A percentile compares a stretch with the other conserved stretches of the same genome.
Evolutionary conservation across 164 flowering plant species (phyloP).

Genomic region (Santalum album): DNA sequence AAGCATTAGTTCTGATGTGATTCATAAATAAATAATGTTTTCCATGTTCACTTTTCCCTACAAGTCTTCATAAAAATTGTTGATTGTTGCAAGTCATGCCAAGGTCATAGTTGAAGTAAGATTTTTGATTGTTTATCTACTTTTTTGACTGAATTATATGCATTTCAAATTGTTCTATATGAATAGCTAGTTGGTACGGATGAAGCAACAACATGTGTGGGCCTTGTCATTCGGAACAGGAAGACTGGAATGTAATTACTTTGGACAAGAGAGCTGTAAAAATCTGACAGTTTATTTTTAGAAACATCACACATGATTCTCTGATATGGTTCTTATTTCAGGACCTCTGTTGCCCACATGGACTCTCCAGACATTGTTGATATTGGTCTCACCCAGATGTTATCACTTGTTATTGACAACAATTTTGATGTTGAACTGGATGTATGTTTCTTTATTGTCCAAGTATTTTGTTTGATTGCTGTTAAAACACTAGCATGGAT

Average conservation of each 20-base stretch:
- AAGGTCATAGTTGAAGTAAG: not conserved
- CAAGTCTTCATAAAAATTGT: too few relatives aligned
- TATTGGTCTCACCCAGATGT: constrained; percentile 64
- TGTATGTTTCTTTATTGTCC: constrained; percentile 25
- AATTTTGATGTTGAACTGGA: constrained; percentile 41
- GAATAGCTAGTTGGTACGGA: constrained; percentile 80
- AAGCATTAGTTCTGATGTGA: too few relatives aligned
- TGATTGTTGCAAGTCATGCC: too few relatives aligned
- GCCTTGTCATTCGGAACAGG: constrained; percentile 65
- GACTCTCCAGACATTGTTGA: constrained; percentile 67
- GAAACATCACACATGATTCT: not conserved
- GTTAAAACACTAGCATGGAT: not conserved
- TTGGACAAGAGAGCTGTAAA: not conserved
- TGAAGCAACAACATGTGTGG: constrained; percentile 96
- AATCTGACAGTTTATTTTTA: not conserved
- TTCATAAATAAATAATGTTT: too few relatives aligned
- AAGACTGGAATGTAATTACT: constrained; percentile 55
- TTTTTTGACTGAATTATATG: too few relatives aligned
- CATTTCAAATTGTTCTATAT: not conserved
- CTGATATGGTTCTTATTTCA: constrained; percentile 20
- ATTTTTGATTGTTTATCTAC: not conserved
- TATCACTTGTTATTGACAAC: constrained; percentile 38
- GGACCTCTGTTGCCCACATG: constrained; percentile 87
- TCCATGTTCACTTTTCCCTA: too few relatives aligned
- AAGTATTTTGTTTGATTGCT: not conserved